A percentile compares a stretch with the other conserved stretches of the same genome.
These are phyloP conservation scores for Nepenthes mirabilis DNA, from an alignment of 148 eudicot genomes.

Conservation along the genomic window DNA sequence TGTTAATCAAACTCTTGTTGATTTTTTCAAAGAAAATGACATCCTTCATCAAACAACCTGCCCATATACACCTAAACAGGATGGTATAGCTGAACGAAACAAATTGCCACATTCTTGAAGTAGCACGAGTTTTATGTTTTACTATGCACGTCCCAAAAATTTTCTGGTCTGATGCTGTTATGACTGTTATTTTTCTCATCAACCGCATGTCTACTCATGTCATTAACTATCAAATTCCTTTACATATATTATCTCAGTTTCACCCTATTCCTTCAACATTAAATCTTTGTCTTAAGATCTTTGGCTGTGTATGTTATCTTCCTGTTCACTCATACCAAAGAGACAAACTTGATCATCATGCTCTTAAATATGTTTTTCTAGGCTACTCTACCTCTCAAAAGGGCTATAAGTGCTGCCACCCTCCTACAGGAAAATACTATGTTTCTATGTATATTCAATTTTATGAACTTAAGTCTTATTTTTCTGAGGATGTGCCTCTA, in stretches of 20 bases:
- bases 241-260: too few relatives aligned
- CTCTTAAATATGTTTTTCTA: neutral
- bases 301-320: neutral
- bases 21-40: too few relatives aligned
- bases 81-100: neutral
- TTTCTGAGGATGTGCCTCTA: neutral
- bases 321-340: neutral
- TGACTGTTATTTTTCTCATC: too few relatives aligned
- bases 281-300: neutral
- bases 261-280: too few relatives aligned
- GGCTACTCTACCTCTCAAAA: slow-evolving; percentile 2
- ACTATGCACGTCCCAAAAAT: neutral
- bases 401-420: neutral
- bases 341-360: neutral
- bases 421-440: neutral
- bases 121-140: neutral
- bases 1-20: too few relatives aligned
- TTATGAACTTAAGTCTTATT: neutral
- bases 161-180: neutral
- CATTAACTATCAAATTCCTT: too few relatives aligned
- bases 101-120: neutral
- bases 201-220: too few relatives aligned
- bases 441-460: neutral
- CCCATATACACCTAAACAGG: neutral
- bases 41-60: neutral